Conservation (phyloP, 2,329 filamentous ascomycete species). For the Cercospora berteroae region DNA sequence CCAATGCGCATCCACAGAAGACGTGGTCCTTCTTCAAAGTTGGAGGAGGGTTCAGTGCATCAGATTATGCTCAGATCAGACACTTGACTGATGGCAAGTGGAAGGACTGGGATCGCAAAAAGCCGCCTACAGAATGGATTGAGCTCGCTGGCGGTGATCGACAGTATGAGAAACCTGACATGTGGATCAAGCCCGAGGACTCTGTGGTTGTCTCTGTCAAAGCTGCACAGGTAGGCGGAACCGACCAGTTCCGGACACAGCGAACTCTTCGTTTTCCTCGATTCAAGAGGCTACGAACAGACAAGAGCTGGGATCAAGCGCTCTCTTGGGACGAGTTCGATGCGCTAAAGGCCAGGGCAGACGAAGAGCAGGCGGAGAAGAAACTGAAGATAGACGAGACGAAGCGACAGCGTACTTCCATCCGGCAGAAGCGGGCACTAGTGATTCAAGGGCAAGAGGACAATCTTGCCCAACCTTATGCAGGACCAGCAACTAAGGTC, state of each 20-base stretch:
- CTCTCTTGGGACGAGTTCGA: slow-evolving; percentile 76
- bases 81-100: slow-evolving; percentile 90
- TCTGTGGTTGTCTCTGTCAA: slow-evolving; percentile 88
- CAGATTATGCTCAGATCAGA: slow-evolving; percentile 79
- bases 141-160: slow-evolving; percentile 75
- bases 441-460: slow-evolving; percentile 70
- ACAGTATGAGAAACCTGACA: slow-evolving; percentile 77
- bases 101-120: slow-evolving; percentile 76
- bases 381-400: slow-evolving; percentile 68
- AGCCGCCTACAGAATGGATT: slow-evolving; percentile 74
- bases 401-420: slow-evolving; percentile 61
- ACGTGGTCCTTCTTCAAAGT: slow-evolving; percentile 97
- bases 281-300: slow-evolving; percentile 76
- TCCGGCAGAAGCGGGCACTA: slow-evolving; percentile 63
- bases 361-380: slow-evolving; percentile 70
- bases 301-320: slow-evolving; percentile 79
- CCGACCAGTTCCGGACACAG: slow-evolving; percentile 73
- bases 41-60: slow-evolving; percentile 82
- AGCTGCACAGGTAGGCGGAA: slow-evolving; percentile 72
- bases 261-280: slow-evolving; percentile 87
- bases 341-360: slow-evolving; percentile 65
- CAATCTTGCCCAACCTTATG: slow-evolving; percentile 52
- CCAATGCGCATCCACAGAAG: slow-evolving; percentile 60
- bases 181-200: slow-evolving; percentile 88
- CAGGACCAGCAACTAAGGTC: slow-evolving; percentile 59